Base-by-base conservation (phyloP, 805 yeast species). In the Candida pseudoglaebosa region DNA sequence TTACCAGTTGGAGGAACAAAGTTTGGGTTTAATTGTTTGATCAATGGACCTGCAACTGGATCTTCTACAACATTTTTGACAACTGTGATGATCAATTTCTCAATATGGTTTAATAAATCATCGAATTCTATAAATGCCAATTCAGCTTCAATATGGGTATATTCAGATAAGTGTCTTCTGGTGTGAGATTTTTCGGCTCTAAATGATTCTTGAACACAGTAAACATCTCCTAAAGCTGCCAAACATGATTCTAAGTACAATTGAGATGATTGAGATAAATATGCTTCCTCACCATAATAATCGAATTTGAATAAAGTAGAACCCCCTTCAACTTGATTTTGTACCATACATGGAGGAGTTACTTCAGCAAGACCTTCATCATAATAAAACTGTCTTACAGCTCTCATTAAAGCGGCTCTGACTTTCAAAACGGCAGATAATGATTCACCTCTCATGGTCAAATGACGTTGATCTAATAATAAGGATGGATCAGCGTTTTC, bases 331-430 rank as follows among this genome's bases (percentile, higher is more conserved):
- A 93, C 99, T 73, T 93, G 98, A 28, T 96, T 90, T 71, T 93
- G 99, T 40, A 93, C 99, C 98, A 93, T 93, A 69, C 98, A 90
- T 57, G 99, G 99, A 33, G 99, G 97, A 28, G 98, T 93, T 43
- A 95, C 96, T 73, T 93, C 99, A 22, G 79, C 68, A 37, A 90
- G 57, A 24, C 78, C 75, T 67, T 83, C 87, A 56, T 87, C 93
- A 17, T 61, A 70, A 59, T 76, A 91, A 42, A 84, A 84, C 49
- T 79, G 74, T 70, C 99, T 81, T 51, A 93, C 65, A 28, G 93
- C 67, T 37, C 70, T 70, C 53, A 93, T 67, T 40, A 89, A 74
- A 28, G 80, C 70, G 28, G 96, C 93, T 65, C 99, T 83, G 24
- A 93, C 98, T 62, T 85, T 87, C 93, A 93, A 83, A 24, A 93